Percentiles rank a stretch among this genome's conserved stretches.
Conservation (phyloP, 805 yeast genomes). For the Grigorovia humatica region DNA sequence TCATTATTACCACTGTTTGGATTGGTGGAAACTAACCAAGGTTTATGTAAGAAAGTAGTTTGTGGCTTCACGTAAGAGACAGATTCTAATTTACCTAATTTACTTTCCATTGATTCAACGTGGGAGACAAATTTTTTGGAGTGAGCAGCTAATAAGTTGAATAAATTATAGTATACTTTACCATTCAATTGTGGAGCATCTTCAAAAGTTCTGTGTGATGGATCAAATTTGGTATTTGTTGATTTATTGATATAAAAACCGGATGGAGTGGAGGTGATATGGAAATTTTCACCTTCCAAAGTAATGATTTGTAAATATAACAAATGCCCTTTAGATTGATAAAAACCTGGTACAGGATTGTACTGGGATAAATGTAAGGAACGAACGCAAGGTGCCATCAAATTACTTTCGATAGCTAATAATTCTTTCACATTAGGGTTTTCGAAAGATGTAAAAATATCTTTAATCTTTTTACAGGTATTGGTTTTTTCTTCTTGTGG, state of each 20-base stretch:
- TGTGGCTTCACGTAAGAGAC: slow-evolving; percentile 54
- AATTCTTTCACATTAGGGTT: slow-evolving; percentile 10
- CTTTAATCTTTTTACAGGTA: slow-evolving; percentile 15
- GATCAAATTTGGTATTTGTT: slow-evolving; percentile 60
- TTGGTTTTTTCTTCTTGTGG: slow-evolving; percentile 24
- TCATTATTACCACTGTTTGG: slow-evolving; percentile 37
- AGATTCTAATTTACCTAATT: slow-evolving; percentile 35
- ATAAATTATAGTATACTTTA: slow-evolving; percentile 36
- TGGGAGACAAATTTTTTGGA: slow-evolving; percentile 54
- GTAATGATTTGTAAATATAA: slow-evolving; percentile 67
- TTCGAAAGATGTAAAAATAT: slow-evolving; percentile 15
- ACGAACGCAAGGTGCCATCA: slow-evolving; percentile 33
- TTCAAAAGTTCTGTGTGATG: slow-evolving; percentile 34
- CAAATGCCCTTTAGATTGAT: slow-evolving; percentile 64
- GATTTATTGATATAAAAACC: slow-evolving; percentile 77
- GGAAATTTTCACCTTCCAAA: slow-evolving; percentile 67
- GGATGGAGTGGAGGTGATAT: slow-evolving; percentile 64
- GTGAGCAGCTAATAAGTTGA: slow-evolving; percentile 48
- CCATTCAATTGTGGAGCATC: slow-evolving; percentile 9
- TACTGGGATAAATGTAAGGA: slow-evolving; percentile 69
- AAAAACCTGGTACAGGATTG: slow-evolving; percentile 71
- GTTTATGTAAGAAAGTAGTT: slow-evolving; percentile 49
- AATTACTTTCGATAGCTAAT: slow-evolving; percentile 12
- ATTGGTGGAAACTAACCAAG: slow-evolving; percentile 53
- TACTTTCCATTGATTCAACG: slow-evolving; percentile 41